phyloP scores from a whole-genome alignment of 2,329 filamentous ascomycete genomes.

The Xylariomycetidae sp. region DNA sequence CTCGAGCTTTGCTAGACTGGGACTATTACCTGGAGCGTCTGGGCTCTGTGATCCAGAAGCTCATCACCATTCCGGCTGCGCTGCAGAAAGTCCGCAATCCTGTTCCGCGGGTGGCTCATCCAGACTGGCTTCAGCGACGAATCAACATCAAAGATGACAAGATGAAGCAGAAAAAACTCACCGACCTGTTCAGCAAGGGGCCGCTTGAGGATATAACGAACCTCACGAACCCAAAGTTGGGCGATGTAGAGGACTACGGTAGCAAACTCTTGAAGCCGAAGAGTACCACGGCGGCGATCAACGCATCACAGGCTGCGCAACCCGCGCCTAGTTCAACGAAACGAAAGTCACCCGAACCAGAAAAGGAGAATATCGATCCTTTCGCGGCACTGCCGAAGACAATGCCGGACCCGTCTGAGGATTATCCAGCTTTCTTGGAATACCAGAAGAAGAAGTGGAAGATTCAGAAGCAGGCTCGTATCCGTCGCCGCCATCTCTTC shows the following conservation, averaged over 20 bases:
- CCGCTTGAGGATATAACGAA: constrained; percentile 70
- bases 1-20: constrained; percentile 88
- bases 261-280: constrained; percentile 61
- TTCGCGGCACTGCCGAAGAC: constrained; percentile 74
- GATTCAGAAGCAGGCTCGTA: constrained; percentile 85
- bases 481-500: constrained; percentile 83
- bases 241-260: constrained; percentile 79
- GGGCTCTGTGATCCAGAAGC: constrained; percentile 95
- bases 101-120: constrained; percentile 86
- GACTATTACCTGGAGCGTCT: constrained; percentile 94
- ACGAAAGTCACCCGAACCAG: constrained; percentile 66
- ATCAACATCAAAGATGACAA: constrained; percentile 96
- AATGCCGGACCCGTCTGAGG: constrained; percentile 78
- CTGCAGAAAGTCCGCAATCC: constrained; percentile 93
- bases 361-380: constrained; percentile 61
- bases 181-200: constrained; percentile 72
- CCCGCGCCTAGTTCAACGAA: constrained; percentile 59
- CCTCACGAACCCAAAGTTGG: constrained; percentile 46
- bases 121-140: constrained; percentile 90
- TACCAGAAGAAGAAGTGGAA: constrained; percentile 99
- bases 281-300: constrained; percentile 47
- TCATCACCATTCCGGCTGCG: constrained; percentile 96
- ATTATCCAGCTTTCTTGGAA: constrained; percentile 81
- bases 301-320: constrained; percentile 48
- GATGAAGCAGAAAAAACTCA: constrained; percentile 98